Conservation (phyloP, 768 basidiomycete genomes). For the Porpolomopsis calyptriformis region DNA sequence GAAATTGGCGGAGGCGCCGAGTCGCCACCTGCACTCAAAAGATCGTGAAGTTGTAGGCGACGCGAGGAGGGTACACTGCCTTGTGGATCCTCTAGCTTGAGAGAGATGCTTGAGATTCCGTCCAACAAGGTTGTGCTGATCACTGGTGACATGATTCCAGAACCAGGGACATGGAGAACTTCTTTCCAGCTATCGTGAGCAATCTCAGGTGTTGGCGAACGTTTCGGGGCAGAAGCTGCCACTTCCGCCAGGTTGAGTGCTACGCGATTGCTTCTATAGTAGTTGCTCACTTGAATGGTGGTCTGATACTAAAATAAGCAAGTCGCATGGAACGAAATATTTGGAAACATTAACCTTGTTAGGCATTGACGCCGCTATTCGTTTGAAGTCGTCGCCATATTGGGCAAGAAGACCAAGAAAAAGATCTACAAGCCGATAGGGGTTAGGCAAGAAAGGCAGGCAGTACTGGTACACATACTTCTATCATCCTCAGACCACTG, state of each 20-base stretch:
- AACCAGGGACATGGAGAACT: conserved; percentile 11
- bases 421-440: conserved; percentile 27
- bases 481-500: conserved; percentile 65
- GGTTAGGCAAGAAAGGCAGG: conserved; percentile 2
- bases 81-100: no score
- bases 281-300: conserved; percentile 43
- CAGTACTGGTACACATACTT: conserved; percentile 23
- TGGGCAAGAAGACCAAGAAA: conserved; percentile 48
- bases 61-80: not conserved
- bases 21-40: not conserved
- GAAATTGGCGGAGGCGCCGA: not conserved
- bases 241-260: conserved; percentile 32
- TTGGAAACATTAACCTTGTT: conserved; percentile 34
- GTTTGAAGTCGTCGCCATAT: conserved; percentile 57
- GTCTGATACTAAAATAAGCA: conserved; percentile 29
- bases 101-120: no score
- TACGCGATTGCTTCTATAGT: conserved; percentile 34
- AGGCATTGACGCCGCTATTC: conserved; percentile 59
- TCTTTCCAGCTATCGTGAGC: conserved; percentile 15
- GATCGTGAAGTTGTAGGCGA: not conserved
- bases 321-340: conserved; percentile 1
- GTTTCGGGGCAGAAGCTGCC: conserved; percentile 31
- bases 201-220: conserved; percentile 27
- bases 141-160: conserved; percentile 14
- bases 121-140: no score